Conservation (phyloP, 352 stramenopile genomes). For the Thalassiosira livingstoniorum region DNA sequence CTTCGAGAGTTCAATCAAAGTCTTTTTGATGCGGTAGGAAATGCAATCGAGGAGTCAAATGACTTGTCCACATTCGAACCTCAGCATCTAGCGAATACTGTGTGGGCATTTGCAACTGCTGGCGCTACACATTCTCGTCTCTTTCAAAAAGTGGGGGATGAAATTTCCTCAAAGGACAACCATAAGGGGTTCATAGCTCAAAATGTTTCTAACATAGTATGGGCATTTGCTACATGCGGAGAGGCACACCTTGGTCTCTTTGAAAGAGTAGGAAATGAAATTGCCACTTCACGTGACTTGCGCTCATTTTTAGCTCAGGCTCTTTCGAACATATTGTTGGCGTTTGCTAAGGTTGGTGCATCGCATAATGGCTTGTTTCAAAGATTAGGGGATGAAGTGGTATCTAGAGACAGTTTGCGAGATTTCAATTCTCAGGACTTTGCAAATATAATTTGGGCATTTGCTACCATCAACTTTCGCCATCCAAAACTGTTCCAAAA, state of each 20-base stretch:
- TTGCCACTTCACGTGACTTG: no score
- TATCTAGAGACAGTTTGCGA: neutral
- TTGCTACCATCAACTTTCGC: neutral
- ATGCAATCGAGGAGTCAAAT: neutral
- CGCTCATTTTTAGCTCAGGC: constrained; percentile 1
- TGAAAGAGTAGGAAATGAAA: neutral
- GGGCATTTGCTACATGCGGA: neutral
- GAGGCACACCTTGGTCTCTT: neutral
- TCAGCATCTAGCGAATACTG: constrained; percentile 3
- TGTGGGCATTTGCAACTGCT: constrained; percentile 18
- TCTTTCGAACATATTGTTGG: constrained; percentile 6
- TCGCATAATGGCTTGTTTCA: neutral
- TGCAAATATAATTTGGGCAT: constrained; percentile 11
- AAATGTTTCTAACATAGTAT: constrained; percentile 7
- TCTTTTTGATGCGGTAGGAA: constrained; percentile 9
- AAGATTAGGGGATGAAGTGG: neutral
- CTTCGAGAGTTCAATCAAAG: neutral
- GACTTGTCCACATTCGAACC: neutral
- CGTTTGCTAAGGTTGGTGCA: neutral
- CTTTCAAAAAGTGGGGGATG: constrained; percentile 5
- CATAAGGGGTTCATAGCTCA: no score
- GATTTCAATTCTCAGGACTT: neutral
- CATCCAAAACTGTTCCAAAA: constrained; percentile 1
- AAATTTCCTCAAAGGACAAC: no score
- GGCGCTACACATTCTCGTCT: neutral